Evolutionary conservation across 164 flowering plant genomes (phyloP), one percentile per base, ranked within the genome.

Genomic region (grape (Vitis vinifera)): DNA sequence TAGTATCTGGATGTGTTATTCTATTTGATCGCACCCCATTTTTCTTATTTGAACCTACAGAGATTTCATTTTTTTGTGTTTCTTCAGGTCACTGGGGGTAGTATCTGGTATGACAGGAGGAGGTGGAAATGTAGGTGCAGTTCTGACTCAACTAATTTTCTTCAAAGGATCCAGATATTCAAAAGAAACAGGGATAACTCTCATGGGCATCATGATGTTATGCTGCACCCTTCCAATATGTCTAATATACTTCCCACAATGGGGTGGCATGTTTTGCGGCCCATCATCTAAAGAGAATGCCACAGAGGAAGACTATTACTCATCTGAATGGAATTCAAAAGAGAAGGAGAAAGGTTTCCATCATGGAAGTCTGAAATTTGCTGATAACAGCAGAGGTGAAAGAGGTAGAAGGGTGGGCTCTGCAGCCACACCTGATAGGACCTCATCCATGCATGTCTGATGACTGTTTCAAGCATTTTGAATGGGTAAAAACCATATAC

Each of bases 101-200:
- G 80, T 89, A 67, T 94, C 97, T 1, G 98, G 98, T n/a, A 91
- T 92, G 97, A 87, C 93, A 2, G 98, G 98, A 75, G 95, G 86
- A 1, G 98, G 98, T 8, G 97, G 98, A 65, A 94, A 87, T 70
- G 81, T 88, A 10, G 98, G 97, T 1, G 93, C 98, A 17, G 86
- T 92, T 51, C 65, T 94, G 30, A 92, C 98, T 3, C 97, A 92
- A 67, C 68, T 92, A 48, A 85, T 94, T 14, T 92, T 92, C 85
- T 94, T 94, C 77, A 85, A 75, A 77, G 97, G 97, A 68, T 84
- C 97, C 1, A 82, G 64, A 66, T 89, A 81, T 76, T 68, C 94
- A 1, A 92, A 86, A 65, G 90, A 88, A 74, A 81, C 75, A 56
- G 97, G 98, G 19, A 88, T 94, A 67, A 83, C 82, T 49, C 83